These are phyloP conservation scores for Serendipita sp. DNA, from an alignment of 768 basidiomycete genomes.

Conservation along the genomic window DNA sequence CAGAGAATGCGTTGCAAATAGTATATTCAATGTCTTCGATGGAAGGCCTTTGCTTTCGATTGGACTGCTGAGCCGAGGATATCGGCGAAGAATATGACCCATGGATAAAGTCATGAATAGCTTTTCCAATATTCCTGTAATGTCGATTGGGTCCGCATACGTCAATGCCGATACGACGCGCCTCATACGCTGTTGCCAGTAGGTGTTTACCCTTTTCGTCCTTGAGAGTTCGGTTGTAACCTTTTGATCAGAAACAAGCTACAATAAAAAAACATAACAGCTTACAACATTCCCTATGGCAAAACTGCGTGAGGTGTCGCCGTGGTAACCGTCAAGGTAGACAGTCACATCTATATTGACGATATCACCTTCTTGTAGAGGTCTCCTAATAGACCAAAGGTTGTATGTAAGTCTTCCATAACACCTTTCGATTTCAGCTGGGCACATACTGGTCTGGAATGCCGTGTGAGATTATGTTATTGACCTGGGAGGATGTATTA, in stretches of 20 bases:
- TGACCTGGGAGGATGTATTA: constrained; percentile 18
- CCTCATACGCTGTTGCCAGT: constrained; percentile 42
- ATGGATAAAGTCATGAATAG: constrained; percentile 17
- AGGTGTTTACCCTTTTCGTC: constrained; percentile 56
- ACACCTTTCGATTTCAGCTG: not conserved
- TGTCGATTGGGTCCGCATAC: constrained; percentile 15
- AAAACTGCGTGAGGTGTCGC: constrained; percentile 78
- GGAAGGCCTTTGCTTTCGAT: constrained; percentile 11
- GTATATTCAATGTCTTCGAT: constrained; percentile 28
- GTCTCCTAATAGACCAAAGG: constrained; percentile 34
- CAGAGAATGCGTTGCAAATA: constrained; percentile 56
- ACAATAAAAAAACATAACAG: constrained; percentile 15
- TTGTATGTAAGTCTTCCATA: not conserved
- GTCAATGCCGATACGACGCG: constrained; percentile 52
- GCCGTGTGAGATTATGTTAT: constrained; percentile 76
- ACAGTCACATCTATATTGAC: constrained; percentile 82
- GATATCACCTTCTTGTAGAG: constrained; percentile 67
- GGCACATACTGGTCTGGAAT: constrained; percentile 71
- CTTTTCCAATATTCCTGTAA: too few species aligned
- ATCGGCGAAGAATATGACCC: constrained; percentile 23
- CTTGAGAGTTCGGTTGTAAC: constrained; percentile 21
- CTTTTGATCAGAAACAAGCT: not conserved
- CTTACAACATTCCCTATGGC: constrained; percentile 60
- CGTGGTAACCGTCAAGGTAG: constrained; percentile 71
- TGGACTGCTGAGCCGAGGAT: constrained; percentile 59